Base-by-base conservation (phyloP, 2,329 filamentous ascomycete species). In the Talaromyces rugulosus region DNA sequence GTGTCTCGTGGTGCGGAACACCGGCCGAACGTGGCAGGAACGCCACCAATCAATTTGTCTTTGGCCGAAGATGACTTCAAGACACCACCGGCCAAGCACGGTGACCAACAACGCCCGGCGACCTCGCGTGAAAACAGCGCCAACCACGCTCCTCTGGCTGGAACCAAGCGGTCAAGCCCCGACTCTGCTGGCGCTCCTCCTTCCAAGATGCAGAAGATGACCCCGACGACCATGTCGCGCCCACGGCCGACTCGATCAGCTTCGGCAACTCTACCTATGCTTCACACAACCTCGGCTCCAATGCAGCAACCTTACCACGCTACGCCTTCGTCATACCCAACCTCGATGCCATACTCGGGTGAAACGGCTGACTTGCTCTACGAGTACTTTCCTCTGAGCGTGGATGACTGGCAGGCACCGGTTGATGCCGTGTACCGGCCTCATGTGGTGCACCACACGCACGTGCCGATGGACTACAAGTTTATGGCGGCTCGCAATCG, bases 321-420 rank as follows among this genome's bases (percentile, higher is more conserved):
- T 5, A 34, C 63, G 5, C 66, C 56, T n/a, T 61, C 63, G 2
- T 58, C 67, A 83, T 85, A 72, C 88, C 89, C 71, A 83, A 90
- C 36, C 78, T 87, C 66, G 23, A 69, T 78, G 23, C 71, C 75
- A 5, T 75, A 75, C 57, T 70, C 74, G n/a, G 75, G 72, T 42
- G 92, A 96, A 68, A 89, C 89, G 68, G 88, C 88, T 0, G 93
- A 97, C 75, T 80, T 93, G 66, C 80, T 97, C 18, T 97, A 97
- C 72, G 93, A 98, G 77, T 97, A 98, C 72, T 97, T 98, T 66
- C 93, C 93, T 0, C 81, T 98, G 16, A 92, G 89, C 56, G 79
- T 96, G 62, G 92, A 97, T 73, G 93, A 97, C 71, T 97, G 85
- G 88, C 92, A 93, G 85, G 90, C 90, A 2, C 92, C 91, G 0